A percentile compares a stretch with the other conserved stretches of the same genome.
phyloP scores from a whole-genome alignment of 2,329 filamentous ascomycete species.

The Onygenales sp. region DNA sequence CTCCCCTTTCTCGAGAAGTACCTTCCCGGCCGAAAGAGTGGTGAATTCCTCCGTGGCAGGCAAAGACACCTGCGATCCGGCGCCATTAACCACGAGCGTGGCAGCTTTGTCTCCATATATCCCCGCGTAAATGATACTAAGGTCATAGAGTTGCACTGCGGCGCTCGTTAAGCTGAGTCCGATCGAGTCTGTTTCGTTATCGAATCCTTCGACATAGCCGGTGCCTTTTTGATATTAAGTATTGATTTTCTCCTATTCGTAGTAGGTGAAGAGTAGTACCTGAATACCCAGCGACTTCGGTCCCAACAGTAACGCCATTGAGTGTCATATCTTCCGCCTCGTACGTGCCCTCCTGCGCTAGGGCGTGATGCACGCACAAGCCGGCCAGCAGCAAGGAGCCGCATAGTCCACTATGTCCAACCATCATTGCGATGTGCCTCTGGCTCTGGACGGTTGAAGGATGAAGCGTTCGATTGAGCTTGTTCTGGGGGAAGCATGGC shows the following conservation, averaged over 20 bases:
- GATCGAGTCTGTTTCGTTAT: conserved; percentile 33
- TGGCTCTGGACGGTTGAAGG: background rate
- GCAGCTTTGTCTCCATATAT: conserved; percentile 40
- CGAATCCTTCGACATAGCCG: conserved; percentile 41
- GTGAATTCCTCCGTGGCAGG: conserved; percentile 31
- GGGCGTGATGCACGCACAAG: background rate
- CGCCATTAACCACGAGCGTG: conserved; percentile 35
- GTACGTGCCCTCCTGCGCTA: conserved; percentile 16
- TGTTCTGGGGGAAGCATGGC: too few species aligned
- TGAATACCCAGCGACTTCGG: conserved; percentile 30
- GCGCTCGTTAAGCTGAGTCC: conserved; percentile 33
- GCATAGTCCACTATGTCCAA: background rate
- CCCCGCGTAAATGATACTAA: conserved; percentile 36
- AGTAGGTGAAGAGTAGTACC: conserved; percentile 15
- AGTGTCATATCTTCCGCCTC: conserved; percentile 37
- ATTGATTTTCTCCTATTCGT: background rate
- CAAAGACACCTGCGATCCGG: conserved; percentile 33
- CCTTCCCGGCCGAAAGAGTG: conserved; percentile 34
- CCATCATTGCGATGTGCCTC: background rate
- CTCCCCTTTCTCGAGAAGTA: conserved; percentile 33
- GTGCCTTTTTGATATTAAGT: conserved; percentile 23
- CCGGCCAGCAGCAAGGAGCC: background rate
- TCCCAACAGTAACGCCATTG: conserved; percentile 32
- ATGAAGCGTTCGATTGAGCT: too few species aligned
- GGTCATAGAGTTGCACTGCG: conserved; percentile 32